These are phyloP conservation scores for Candida tibetensis DNA, from an alignment of 805 yeast species.

Conservation along the genomic window DNA sequence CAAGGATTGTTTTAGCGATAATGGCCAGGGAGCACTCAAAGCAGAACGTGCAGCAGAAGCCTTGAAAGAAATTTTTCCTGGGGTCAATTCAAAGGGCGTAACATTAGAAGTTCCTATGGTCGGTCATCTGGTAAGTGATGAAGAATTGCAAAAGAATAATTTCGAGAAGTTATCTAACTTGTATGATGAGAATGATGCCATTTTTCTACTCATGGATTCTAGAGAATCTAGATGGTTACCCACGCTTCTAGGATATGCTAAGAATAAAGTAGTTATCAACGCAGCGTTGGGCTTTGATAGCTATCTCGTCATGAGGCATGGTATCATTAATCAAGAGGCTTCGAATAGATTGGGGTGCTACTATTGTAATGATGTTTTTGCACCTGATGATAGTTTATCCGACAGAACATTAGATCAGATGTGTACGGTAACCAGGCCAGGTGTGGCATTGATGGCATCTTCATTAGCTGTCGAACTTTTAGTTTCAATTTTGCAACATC, in stretches of 20 bases:
- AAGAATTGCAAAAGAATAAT: slow-evolving; percentile 44
- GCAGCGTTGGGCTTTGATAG: slow-evolving; percentile 96
- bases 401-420: slow-evolving; percentile 93
- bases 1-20: slow-evolving; percentile 70
- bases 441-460: slow-evolving; percentile 86
- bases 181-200: slow-evolving; percentile 66
- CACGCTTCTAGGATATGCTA: slow-evolving; percentile 68
- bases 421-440: slow-evolving; percentile 98
- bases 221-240: slow-evolving; percentile 99
- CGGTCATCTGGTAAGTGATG: slow-evolving; percentile 78
- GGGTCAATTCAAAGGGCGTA: slow-evolving; percentile 62
- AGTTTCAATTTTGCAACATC: slow-evolving; percentile 71
- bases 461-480: slow-evolving; percentile 82
- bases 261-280: slow-evolving; percentile 74
- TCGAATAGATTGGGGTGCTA: slow-evolving; percentile 70
- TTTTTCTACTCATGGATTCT: slow-evolving; percentile 87
- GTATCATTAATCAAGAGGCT: slow-evolving; percentile 30
- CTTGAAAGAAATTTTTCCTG: slow-evolving; percentile 72
- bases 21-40: slow-evolving; percentile 64
- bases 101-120: slow-evolving; percentile 89
- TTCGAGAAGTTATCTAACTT: slow-evolving; percentile 53
- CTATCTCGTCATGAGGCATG: slow-evolving; percentile 92
- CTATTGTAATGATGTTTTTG: slow-evolving; percentile 93
- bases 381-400: slow-evolving; percentile 84
- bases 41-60: slow-evolving; percentile 77